Base-by-base conservation (phyloP, 2,329 filamentous ascomycete species). In the Coleophoma eucalyptorum region DNA sequence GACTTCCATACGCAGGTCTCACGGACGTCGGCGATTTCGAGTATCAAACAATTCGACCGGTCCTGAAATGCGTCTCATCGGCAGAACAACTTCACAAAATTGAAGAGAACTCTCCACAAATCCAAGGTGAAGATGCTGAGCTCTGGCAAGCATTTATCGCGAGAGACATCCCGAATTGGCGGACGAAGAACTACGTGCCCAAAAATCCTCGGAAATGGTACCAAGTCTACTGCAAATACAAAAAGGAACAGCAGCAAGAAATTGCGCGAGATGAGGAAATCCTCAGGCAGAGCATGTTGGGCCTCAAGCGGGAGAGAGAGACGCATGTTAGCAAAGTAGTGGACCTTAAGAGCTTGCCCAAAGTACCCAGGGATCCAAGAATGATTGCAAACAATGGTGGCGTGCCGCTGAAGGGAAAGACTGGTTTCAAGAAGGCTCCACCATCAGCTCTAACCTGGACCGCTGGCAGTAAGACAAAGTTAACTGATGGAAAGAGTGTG, bases 131-230 rank as follows among this genome's bases (percentile, higher is more conserved):
- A 50, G 84, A 84, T 37, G 78, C 73, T 18, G 87, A 91, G 59
- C 73, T 93, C 54, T 97, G 93, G 93, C 70, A 83, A 40, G 79
- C 81, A 26, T 80, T 97, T 62, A 94, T 97, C 67, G 79, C 81
- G 47, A 81, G 84, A 44, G 84, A 96, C 61, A 89, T 96, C 55
- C 72, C 81, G 50, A 86, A 83, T 67, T 69, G 71, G 56, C 75
- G 84, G 40, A 71, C 73, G 43, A 83, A 87, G 63, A 79, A 81
- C 21, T 80, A 84, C 58, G 73, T 81, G 20, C 88, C 89, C 0
- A 76, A 77, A 50, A 78, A 89, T 55, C 81, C 86, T 0, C 74
- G 74, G 34, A 83, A 83, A 53, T 97, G 91, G 91, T 83, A 86
- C 65, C 83, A 86, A 50, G 77, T 95, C 13, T 97, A 95, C 71